Conservation (phyloP, 805 yeast genomes). For the Saturnispora gosingensis region DNA sequence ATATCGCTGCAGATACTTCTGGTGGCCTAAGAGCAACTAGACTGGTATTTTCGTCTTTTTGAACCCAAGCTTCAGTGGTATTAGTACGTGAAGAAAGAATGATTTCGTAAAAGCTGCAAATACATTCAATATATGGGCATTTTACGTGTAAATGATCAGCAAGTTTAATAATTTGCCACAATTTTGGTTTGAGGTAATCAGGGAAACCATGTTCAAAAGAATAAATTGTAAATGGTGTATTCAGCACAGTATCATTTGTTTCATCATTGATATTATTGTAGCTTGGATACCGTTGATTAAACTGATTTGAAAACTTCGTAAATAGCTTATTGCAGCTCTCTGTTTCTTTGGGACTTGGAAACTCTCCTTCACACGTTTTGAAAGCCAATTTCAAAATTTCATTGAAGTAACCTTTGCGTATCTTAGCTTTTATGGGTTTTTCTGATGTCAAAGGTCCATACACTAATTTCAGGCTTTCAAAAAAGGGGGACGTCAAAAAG, state of each 20-base stretch:
- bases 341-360: conserved; percentile 19
- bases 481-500: conserved; percentile 19
- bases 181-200: conserved; percentile 14
- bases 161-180: conserved; percentile 15
- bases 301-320: conserved; percentile 16
- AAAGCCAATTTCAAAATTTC: conserved; percentile 19
- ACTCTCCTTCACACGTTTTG: conserved; percentile 19
- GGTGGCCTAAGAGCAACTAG: background rate
- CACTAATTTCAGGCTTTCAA: conserved; percentile 18
- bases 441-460: conserved; percentile 15
- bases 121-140: conserved; percentile 18
- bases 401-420: conserved; percentile 17
- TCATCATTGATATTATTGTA: conserved; percentile 2
- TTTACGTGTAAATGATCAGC: conserved; percentile 11
- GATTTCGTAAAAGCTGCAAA: conserved; percentile 18
- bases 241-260: conserved; percentile 8
- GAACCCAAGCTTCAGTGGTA: conserved; percentile 18
- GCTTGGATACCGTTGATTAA: conserved; percentile 14
- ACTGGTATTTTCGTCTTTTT: background rate
- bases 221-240: conserved; percentile 16
- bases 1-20: background rate
- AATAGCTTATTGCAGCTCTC: conserved; percentile 12
- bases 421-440: conserved; percentile 3
- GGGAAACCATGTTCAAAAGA: conserved; percentile 15
- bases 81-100: conserved; percentile 13